These are phyloP conservation scores for Cynara cardunculus DNA, from an alignment of 129 eudicot genomes.

Conservation along the genomic window DNA sequence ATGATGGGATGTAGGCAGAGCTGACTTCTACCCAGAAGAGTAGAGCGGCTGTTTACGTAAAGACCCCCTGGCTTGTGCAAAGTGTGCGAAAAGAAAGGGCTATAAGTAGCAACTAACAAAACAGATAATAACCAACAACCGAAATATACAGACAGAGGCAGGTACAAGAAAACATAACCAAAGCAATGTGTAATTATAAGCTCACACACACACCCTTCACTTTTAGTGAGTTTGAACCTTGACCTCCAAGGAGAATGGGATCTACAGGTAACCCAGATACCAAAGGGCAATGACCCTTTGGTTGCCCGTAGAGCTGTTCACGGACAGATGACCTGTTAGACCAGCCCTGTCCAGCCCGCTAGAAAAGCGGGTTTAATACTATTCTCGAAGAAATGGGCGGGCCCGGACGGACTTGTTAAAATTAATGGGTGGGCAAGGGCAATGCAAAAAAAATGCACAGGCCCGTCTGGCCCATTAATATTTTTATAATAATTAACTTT, in stretches of 20 bases:
- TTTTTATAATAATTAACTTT: too few relatives aligned
- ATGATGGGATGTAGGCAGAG: background rate
- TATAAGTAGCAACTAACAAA: background rate
- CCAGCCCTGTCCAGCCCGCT: too few relatives aligned
- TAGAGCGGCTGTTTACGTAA: background rate
- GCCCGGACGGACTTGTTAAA: too few relatives aligned
- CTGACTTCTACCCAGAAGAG: background rate
- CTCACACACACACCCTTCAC: background rate
- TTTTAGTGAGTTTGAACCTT: background rate
- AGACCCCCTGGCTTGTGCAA: background rate
- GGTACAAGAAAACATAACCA: background rate
- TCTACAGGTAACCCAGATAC: background rate
- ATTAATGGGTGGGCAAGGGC: too few relatives aligned
- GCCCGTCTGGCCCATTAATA: too few relatives aligned
- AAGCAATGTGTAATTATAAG: background rate
- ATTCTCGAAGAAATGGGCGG: too few relatives aligned
- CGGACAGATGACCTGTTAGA: too few relatives aligned
- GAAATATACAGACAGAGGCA: background rate
- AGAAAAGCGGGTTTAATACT: too few relatives aligned
- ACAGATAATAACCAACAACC: background rate
- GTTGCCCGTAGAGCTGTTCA: too few relatives aligned
- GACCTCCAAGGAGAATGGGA: background rate
- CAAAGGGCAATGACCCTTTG: background rate
- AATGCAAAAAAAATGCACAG: too few relatives aligned
- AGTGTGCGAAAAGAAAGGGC: background rate